Evolutionary conservation across 2,329 filamentous ascomycete genomes (phyloP).

Genomic region (Fusarium avenaceum): DNA sequence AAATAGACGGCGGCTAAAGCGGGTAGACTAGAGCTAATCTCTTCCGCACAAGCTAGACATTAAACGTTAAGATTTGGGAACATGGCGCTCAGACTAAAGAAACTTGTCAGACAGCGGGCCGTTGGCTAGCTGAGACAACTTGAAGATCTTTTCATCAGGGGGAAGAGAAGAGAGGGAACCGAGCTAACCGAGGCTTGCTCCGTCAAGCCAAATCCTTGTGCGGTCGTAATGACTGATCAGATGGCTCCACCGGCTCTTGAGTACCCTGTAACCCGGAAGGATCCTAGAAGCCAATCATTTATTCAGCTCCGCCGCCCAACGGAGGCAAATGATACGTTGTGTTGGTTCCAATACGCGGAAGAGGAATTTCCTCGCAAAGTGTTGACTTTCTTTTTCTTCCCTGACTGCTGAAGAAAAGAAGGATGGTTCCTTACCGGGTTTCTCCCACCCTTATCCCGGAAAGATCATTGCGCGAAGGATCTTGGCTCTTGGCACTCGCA

Average conservation of each 20-base stretch:
- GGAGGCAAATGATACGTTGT: neutral
- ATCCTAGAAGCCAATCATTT: conserved; percentile 24
- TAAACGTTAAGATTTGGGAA: too few species aligned
- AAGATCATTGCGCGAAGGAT: conserved; percentile 6
- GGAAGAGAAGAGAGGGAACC: too few species aligned
- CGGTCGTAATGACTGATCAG: neutral
- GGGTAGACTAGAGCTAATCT: neutral
- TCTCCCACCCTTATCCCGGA: too few species aligned
- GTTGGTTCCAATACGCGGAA: neutral
- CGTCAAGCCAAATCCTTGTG: neutral
- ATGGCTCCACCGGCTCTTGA: neutral
- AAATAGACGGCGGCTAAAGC: neutral
- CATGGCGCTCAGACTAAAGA: too few species aligned
- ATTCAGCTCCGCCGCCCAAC: neutral
- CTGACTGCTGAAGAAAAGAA: conserved; percentile 2
- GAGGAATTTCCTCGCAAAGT: too few species aligned
- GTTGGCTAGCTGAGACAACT: neutral
- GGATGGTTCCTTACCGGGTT: neutral
- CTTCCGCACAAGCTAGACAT: neutral
- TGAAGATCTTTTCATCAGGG: neutral
- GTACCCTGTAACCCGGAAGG: neutral
- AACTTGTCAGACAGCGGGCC: neutral
- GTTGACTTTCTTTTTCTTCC: neutral
- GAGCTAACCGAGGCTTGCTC: too few species aligned
- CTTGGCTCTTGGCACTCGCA: too few species aligned